phyloP scores from a whole-genome alignment of 805 yeast species.

The Pichia rugopelliculosa region DNA sequence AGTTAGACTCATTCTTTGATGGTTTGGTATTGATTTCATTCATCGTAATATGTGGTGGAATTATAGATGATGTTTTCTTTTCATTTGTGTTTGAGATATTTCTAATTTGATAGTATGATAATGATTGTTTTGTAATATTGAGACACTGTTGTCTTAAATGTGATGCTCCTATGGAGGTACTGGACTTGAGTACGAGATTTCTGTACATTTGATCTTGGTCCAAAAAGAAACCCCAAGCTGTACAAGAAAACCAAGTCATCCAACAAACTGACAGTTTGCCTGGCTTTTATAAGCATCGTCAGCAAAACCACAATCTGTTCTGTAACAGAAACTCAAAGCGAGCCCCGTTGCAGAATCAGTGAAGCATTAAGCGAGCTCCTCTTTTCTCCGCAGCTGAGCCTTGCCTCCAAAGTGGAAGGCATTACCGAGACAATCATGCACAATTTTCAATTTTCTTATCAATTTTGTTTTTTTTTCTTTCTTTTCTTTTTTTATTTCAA shows the following conservation, averaged over 20 bases:
- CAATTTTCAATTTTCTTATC: no score
- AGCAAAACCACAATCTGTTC: background rate
- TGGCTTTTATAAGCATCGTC: background rate
- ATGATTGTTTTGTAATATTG: background rate
- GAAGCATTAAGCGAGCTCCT: background rate
- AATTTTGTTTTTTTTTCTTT: no score
- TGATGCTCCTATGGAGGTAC: background rate
- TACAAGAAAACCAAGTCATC: no score
- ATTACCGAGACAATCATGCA: no score
- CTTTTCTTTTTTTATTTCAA: no score
- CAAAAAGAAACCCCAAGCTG: background rate
- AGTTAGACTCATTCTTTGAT: constrained; percentile 16
- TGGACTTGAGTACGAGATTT: background rate
- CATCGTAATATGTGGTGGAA: background rate
- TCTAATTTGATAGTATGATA: background rate
- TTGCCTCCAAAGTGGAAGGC: background rate
- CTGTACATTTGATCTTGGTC: background rate
- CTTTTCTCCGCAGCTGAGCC: background rate
- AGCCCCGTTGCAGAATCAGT: background rate
- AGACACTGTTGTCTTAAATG: background rate
- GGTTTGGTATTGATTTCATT: background rate
- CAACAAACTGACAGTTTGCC: background rate
- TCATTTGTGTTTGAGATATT: constrained; percentile 1
- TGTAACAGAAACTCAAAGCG: background rate
- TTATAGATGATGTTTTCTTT: constrained; percentile 1